Base-by-base conservation (phyloP, 352 stramenopile species). In the Pythium rhizo-oryzae region DNA sequence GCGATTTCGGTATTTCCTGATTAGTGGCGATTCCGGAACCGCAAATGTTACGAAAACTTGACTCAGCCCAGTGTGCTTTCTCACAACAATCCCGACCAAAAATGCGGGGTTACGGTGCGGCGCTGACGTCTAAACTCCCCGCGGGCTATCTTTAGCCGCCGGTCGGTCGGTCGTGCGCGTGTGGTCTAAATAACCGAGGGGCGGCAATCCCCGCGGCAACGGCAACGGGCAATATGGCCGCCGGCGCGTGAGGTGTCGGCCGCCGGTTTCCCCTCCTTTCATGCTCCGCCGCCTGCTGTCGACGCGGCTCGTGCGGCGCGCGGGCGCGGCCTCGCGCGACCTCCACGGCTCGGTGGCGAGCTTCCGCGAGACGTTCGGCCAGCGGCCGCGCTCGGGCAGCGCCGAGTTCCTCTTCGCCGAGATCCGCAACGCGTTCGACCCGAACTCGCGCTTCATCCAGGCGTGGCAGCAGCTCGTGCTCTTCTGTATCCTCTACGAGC, bases 341-440 rank as follows among this genome's bases (percentile, higher is more conserved):
- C 3, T 0, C 15, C 21, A 49, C n/a, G 43, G 47, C 16, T 79
- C 75, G 18, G 62, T 63, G 11, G 41, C n/a, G 25, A 76, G 71
- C 62, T 79, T 77, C 57, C 71, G 50, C 41, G 75, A 78, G 65
- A 81, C 69, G 19, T 87, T 73, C 63, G 70, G 39, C 53, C 76
- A 77, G 46, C 80, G 77, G 2, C 62, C 64, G n/a, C 72, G 80
- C 18, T 76, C 77, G 1, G 77, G 78, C 19, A 86, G 78, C 21
- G 79, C 80, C 23, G 82, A 89, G 56, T 58, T 85, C 23, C 51
- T 85, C 33, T 74, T 83, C 39, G 12, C 59, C 4, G 82, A 91
- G 59, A 78, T 85, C 54, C 73, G 65, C 59, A 89, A 85, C 51
- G 80, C 82, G 2, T 89, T 86, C 57, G 82, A 90, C 55, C 81